A percentile compares a stretch with the other conserved stretches of the same genome.
These are phyloP conservation scores for Chenopodium suecicum DNA, from an alignment of 148 eudicot species.

Conservation along the genomic window DNA sequence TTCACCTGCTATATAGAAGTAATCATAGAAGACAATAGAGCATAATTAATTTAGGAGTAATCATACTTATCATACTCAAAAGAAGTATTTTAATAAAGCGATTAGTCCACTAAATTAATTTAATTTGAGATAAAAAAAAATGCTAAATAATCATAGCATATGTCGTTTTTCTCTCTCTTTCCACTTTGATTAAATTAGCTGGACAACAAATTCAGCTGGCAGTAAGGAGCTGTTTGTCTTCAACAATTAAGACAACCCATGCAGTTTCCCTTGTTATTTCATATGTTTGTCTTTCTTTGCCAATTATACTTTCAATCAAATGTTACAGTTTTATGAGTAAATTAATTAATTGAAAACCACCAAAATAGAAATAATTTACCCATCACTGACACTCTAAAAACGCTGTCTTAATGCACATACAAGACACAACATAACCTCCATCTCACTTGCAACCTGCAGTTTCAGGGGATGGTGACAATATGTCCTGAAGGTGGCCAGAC, in stretches of 20 bases:
- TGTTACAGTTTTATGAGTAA: background rate
- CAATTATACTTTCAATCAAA: constrained; percentile 1
- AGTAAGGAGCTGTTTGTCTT: constrained; percentile 15
- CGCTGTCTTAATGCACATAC: background rate
- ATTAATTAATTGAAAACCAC: background rate
- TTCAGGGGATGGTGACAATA: background rate
- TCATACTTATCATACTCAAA: background rate
- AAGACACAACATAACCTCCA: background rate
- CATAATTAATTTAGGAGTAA: background rate
- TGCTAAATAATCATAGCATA: background rate
- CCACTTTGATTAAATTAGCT: constrained; percentile 10
- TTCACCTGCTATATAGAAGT: background rate
- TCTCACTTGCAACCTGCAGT: background rate
- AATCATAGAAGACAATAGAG: background rate
- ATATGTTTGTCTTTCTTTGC: constrained; percentile 10
- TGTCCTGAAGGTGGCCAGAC: background rate
- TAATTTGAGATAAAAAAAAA: background rate
- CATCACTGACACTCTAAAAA: constrained; percentile 7
- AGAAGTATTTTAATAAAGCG: background rate
- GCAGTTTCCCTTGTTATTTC: constrained; percentile 11
- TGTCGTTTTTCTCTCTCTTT: constrained; percentile 5
- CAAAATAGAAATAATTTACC: background rate
- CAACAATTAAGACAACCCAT: constrained; percentile 12
- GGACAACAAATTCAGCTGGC: constrained; percentile 9
- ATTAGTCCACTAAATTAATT: background rate